Evolutionary conservation across 208 protist species (phyloP).

Genomic region (Willaertia magna): DNA sequence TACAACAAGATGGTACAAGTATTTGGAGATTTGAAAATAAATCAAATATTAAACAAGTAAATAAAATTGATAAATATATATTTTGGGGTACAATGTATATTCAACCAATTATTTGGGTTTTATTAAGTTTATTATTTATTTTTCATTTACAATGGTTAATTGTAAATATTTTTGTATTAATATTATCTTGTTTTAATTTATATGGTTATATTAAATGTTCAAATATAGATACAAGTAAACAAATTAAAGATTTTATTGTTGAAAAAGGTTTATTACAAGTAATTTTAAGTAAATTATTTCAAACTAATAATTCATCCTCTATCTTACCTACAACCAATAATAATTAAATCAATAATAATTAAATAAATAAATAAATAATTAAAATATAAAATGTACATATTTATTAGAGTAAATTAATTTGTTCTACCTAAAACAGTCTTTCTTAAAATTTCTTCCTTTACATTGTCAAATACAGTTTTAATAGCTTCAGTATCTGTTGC

Average conservation of each 20-base stretch:
- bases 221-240: not conserved
- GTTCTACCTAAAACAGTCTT: not conserved
- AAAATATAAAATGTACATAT: too few relatives aligned
- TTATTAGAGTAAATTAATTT: too few relatives aligned
- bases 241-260: not conserved
- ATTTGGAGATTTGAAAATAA: constrained; percentile 48
- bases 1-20: constrained; percentile 40
- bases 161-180: not conserved
- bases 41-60: not conserved
- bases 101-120: constrained; percentile 6
- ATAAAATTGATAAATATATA: not conserved
- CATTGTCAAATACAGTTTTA: not conserved
- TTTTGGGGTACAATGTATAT: not conserved
- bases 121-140: not conserved
- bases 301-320: not conserved
- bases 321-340: not conserved
- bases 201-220: not conserved
- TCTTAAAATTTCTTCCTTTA: not conserved
- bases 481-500: not conserved
- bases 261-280: not conserved
- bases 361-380: too few relatives aligned
- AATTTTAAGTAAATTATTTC: not conserved
- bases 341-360: too few relatives aligned
- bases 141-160: not conserved
- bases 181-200: not conserved